Evolutionary conservation across 1,139 yeast genomes (phyloP).

Genomic region (Trichomonascaceae sp.): DNA sequence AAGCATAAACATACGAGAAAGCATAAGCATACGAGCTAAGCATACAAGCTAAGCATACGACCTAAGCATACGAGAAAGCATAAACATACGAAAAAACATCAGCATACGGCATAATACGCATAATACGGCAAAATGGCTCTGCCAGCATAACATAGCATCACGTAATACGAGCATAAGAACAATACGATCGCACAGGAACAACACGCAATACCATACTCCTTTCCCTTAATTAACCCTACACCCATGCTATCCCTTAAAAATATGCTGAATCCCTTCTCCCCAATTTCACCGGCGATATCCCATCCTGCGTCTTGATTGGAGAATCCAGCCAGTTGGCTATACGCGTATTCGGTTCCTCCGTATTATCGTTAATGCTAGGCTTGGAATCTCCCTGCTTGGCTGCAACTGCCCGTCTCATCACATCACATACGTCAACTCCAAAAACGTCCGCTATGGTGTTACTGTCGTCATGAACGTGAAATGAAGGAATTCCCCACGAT

Average conservation of each 20-base stretch:
- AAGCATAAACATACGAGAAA: neutral
- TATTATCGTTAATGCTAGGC: conserved; percentile 2
- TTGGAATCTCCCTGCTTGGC: conserved; percentile 22
- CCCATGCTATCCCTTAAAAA: conserved; percentile 1
- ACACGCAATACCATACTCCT: neutral
- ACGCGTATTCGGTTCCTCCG: neutral
- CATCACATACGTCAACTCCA: conserved; percentile 53
- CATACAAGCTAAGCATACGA: too few relatives aligned
- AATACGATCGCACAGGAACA: neutral
- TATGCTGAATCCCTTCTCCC: conserved; percentile 12
- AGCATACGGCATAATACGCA: neutral
- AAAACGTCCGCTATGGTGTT: conserved; percentile 38
- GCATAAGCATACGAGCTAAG: neutral
- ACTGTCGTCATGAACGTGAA: conserved; percentile 18
- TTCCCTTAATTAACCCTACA: neutral
- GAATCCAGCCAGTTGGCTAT: conserved; percentile 20
- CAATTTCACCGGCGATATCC: conserved; percentile 22
- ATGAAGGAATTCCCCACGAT: conserved; percentile 23
- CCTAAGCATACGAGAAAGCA: too few relatives aligned
- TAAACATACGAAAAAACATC: neutral
- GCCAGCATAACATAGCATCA: too few relatives aligned
- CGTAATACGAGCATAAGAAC: neutral
- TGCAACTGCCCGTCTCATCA: conserved; percentile 46
- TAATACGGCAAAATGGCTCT: too few relatives aligned
- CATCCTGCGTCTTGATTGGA: conserved; percentile 28